Evolutionary conservation across 148 eudicot species (phyloP), one percentile per base, ranked within the genome.

Genomic region (Arbutus unedo): DNA sequence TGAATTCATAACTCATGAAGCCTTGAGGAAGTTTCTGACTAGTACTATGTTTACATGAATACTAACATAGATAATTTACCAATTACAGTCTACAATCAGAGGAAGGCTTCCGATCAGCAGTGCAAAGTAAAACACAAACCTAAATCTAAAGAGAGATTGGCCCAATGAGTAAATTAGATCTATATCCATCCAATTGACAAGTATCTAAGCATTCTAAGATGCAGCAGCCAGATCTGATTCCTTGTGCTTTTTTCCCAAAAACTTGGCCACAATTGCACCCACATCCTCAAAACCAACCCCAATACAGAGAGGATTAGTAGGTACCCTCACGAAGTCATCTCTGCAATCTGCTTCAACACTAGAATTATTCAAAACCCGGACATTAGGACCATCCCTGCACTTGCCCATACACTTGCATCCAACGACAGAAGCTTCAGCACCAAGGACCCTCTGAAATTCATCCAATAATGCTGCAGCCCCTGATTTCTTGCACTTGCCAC

Each of bases 361-460:
- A 57, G 62, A 6, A 72, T 47, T 76, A 49, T 86, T 86, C 48
- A 81, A 59, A 13, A 93, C 87, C 85, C 88, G 88, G 7, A 96
- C 91, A 73, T 94, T 94, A 11, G 98, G 98, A 7, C 88, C 96
- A 59, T 75, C 88, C 81, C 88, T 90, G 83, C 98, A 96, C 81
- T 96, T 96, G 2, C 98, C 98, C 98, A 96, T 86, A 82, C 98
- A 96, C 87, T 94, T 96, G 88, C 98, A 94, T 8, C 93, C 95
- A n/a, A 86, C 91, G 18, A 89, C 98, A 2, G 81, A 85, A 60
- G 81, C 93, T 73, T 87, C 90, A 10, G 75, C 83, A 5, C 95
- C 97, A 18, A 88, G 78, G 41, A 84, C 91, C 74, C 81, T 90
- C 79, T 83, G 89, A 55, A 96, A 93, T 81, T 91, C 92, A 45